A percentile compares a stretch with the other conserved stretches of the same genome.
These are phyloP conservation scores for Helotiales sp. DNA, from an alignment of 2,329 filamentous ascomycete genomes.

Conservation along the genomic window DNA sequence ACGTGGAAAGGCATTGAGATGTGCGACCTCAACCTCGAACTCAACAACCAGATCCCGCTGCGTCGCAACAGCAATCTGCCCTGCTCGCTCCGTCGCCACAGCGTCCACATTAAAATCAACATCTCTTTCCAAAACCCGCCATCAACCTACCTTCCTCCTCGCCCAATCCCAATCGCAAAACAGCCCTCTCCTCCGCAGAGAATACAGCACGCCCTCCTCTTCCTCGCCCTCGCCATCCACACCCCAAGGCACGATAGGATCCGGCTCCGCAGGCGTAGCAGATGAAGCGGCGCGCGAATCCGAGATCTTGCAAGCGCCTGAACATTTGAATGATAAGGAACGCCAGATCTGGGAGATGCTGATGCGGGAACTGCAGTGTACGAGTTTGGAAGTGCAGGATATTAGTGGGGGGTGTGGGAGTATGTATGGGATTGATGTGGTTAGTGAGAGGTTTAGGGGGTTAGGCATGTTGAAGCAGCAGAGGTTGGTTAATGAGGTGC, in stretches of 20 bases:
- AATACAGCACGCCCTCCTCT: constrained; percentile 21
- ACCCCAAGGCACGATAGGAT: constrained; percentile 24
- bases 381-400: constrained; percentile 63
- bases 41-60: constrained; percentile 8
- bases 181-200: neutral
- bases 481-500: constrained; percentile 75
- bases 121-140: neutral
- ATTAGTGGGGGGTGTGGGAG: constrained; percentile 83
- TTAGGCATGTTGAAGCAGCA: constrained; percentile 80
- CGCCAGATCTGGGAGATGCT: constrained; percentile 59
- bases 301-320: constrained; percentile 49
- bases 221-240: neutral
- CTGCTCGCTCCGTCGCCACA: constrained; percentile 11
- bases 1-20: constrained; percentile 14
- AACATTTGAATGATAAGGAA: constrained; percentile 60
- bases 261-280: constrained; percentile 20
- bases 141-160: neutral
- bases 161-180: neutral
- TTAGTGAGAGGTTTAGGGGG: constrained; percentile 73
- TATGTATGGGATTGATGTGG: constrained; percentile 85
- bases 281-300: constrained; percentile 1
- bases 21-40: neutral
- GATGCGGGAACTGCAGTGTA: constrained; percentile 40
- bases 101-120: neutral
- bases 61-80: constrained; percentile 20